phyloP scores from a whole-genome alignment of 495 filamentous ascomycete genomes.

The Xylaria cubensis region DNA sequence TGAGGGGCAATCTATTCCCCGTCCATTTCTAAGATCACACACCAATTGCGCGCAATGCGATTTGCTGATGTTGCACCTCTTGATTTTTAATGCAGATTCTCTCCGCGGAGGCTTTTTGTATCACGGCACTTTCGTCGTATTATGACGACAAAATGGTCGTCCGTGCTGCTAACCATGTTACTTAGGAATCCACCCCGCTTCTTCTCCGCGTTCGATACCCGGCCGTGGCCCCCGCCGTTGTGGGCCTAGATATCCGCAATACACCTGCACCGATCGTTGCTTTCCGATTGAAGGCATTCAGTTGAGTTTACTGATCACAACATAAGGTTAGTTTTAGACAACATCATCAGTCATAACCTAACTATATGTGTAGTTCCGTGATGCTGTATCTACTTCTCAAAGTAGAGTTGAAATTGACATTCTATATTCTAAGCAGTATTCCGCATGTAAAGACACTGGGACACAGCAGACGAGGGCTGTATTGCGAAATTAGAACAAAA shows the following conservation, averaged over 20 bases:
- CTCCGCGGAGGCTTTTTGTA: not conserved
- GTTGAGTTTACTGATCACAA: not conserved
- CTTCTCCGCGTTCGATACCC: not conserved
- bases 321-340: not conserved
- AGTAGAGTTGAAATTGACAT: not conserved
- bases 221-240: not conserved
- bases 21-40: not conserved
- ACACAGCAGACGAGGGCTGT: too few species aligned
- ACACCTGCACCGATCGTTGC: not conserved
- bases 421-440: not conserved
- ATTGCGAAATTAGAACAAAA: too few species aligned
- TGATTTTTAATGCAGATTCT: conserved; percentile 12
- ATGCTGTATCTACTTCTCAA: not conserved
- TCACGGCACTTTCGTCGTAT: not conserved
- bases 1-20: conserved; percentile 14
- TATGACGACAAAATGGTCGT: not conserved
- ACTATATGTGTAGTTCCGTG: not conserved
- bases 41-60: not conserved
- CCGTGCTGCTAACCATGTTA: not conserved
- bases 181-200: not conserved
- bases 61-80: not conserved
- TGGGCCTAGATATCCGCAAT: conserved; percentile 4
- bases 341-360: not conserved
- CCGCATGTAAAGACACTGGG: too few species aligned
- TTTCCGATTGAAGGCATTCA: not conserved